phyloP scores from a whole-genome alignment of 768 basidiomycete species.

The Epithele typhae region DNA sequence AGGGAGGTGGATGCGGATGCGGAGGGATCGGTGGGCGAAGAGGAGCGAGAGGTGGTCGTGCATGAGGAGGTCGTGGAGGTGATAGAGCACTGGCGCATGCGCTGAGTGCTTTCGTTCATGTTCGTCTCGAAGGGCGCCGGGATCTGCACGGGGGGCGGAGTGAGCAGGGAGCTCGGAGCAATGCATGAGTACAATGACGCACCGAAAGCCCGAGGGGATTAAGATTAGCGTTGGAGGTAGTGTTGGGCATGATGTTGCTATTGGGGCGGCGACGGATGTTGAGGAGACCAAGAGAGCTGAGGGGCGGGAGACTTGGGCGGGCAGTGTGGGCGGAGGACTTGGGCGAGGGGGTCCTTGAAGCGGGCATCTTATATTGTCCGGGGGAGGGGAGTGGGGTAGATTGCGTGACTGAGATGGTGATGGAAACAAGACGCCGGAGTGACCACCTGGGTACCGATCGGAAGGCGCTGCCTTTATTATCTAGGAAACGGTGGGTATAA shows the following conservation, averaged over 20 bases:
- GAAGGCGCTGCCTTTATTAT: slow-evolving; percentile 27
- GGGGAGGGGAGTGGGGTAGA: slow-evolving; percentile 1
- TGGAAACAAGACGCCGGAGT: slow-evolving; percentile 17
- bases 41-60: slow-evolving; percentile 11
- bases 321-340: slow-evolving; percentile 22
- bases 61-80: slow-evolving; percentile 8
- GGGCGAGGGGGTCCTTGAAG: slow-evolving; percentile 4
- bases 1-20: too few species aligned
- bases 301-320: slow-evolving; percentile 51
- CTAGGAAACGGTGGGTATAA: slow-evolving; percentile 14
- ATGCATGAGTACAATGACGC: too few species aligned
- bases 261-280: slow-evolving; percentile 9
- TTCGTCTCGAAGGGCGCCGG: slow-evolving; percentile 22
- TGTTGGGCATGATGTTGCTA: slow-evolving; percentile 1
- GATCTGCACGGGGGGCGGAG: not conserved
- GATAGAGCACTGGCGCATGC: slow-evolving; percentile 30
- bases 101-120: slow-evolving; percentile 23
- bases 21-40: not conserved
- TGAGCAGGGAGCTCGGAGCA: too few species aligned
- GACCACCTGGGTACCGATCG: slow-evolving; percentile 25
- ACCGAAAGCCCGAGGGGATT: slow-evolving; percentile 1
- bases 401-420: slow-evolving; percentile 11
- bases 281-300: slow-evolving; percentile 44
- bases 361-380: slow-evolving; percentile 11
- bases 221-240: slow-evolving; percentile 8